phyloP scores from a whole-genome alignment of 2,329 filamentous ascomycete species.

The Nigrograna mackinnonii region DNA sequence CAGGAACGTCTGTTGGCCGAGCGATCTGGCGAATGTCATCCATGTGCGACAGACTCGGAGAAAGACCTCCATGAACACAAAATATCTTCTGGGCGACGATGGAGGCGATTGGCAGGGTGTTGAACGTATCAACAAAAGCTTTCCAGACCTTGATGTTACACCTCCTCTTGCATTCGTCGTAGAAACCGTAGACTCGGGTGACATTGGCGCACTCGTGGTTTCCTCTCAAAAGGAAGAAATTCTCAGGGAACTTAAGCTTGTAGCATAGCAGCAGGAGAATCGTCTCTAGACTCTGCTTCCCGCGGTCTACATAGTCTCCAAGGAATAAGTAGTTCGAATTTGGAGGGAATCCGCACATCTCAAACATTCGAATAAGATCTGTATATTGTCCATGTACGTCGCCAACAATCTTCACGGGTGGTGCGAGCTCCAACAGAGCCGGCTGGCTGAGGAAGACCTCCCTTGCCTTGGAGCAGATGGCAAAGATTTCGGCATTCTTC shows the following conservation, averaged over 20 bases:
- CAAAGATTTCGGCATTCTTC: conserved; percentile 95
- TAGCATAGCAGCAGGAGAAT: conserved; percentile 92
- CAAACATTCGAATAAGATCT: conserved; percentile 93
- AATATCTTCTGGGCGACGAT: conserved; percentile 98
- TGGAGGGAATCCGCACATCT: conserved; percentile 97
- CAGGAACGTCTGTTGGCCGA: conserved; percentile 93
- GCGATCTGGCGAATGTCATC: conserved; percentile 97
- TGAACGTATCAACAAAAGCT: conserved; percentile 96
- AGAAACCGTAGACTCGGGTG: conserved; percentile 94
- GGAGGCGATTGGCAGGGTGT: conserved; percentile 91
- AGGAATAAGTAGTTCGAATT: conserved; percentile 91
- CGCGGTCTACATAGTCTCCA: conserved; percentile 94
- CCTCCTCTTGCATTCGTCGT: conserved; percentile 95
- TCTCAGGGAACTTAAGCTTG: conserved; percentile 96
- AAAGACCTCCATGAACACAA: conserved; percentile 93
- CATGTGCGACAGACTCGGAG: conserved; percentile 92
- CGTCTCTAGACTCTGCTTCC: conserved; percentile 94
- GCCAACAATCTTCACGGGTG: conserved; percentile 96
- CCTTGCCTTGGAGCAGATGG: conserved; percentile 85
- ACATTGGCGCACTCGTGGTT: conserved; percentile 98
- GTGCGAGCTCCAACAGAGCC: conserved; percentile 85
- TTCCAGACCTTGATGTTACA: conserved; percentile 99
- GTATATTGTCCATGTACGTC: conserved; percentile 98
- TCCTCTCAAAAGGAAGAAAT: conserved; percentile 92
- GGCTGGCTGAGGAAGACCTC: conserved; percentile 92